These are phyloP conservation scores for Coleophoma cylindrospora DNA, from an alignment of 2,329 filamentous ascomycete genomes.

Conservation along the genomic window DNA sequence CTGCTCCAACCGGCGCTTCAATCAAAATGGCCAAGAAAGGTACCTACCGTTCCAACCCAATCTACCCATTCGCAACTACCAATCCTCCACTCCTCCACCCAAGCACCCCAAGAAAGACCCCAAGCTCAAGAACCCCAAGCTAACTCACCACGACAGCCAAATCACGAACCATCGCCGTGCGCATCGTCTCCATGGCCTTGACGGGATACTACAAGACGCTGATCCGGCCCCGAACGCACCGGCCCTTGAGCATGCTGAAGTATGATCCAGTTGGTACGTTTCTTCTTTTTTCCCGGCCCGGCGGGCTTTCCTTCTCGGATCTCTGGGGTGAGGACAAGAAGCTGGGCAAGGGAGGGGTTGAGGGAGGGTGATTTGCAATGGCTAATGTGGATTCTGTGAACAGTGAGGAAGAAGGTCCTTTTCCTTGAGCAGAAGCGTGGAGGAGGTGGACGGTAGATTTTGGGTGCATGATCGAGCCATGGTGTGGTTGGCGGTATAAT, in stretches of 20 bases:
- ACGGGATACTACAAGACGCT: conserved; percentile 97
- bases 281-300: not conserved
- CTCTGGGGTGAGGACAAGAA: not conserved
- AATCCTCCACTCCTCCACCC: not conserved
- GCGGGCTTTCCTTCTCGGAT: conserved; percentile 2
- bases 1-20: not conserved
- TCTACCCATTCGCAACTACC: not conserved
- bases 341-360: not conserved
- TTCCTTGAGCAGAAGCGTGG: conserved; percentile 92
- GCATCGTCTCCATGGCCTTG: conserved; percentile 96
- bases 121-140: not conserved
- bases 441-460: conserved; percentile 25
- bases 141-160: conserved; percentile 40
- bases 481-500: too few species aligned
- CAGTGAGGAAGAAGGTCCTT: conserved; percentile 91
- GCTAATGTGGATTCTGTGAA: conserved; percentile 3
- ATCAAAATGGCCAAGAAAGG: conserved; percentile 38
- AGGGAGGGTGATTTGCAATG: not conserved
- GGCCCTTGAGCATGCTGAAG: conserved; percentile 95
- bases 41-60: conserved; percentile 11
- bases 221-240: conserved; percentile 71
- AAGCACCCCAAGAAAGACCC: too few species aligned
- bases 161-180: conserved; percentile 87
- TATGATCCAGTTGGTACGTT: conserved; percentile 92
- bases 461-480: not conserved